phyloP scores from a whole-genome alignment of 164 flowering plant genomes.

The Kingdonia uniflora region DNA sequence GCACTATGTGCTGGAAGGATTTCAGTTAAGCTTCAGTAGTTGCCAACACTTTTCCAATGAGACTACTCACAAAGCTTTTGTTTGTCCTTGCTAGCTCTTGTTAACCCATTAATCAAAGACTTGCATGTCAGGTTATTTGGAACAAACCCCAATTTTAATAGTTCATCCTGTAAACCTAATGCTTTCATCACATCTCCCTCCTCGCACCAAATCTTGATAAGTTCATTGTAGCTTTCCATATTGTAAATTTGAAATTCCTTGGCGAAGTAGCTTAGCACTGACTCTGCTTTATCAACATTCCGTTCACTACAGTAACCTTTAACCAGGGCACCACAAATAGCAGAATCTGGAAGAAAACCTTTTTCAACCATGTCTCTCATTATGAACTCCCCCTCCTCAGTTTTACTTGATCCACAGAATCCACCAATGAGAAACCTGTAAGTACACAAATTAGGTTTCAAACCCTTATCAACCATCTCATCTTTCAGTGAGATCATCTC shows the following conservation, averaged over 20 bases:
- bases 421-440: slow-evolving; percentile 47
- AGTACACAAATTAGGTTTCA: slow-evolving; percentile 30
- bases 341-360: slow-evolving; percentile 40
- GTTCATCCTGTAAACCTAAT: slow-evolving; percentile 54
- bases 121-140: slow-evolving; percentile 61
- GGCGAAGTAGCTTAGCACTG: slow-evolving; percentile 39
- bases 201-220: slow-evolving; percentile 29
- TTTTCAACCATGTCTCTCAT: slow-evolving; percentile 55
- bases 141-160: slow-evolving; percentile 53
- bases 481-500: slow-evolving; percentile 52
- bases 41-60: neutral
- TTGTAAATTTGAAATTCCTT: slow-evolving; percentile 42
- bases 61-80: slow-evolving; percentile 4
- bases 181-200: slow-evolving; percentile 33
- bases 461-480: slow-evolving; percentile 33
- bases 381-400: slow-evolving; percentile 40
- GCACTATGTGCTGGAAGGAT: no score
- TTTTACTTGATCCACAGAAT: slow-evolving; percentile 38
- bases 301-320: slow-evolving; percentile 42
- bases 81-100: slow-evolving; percentile 18
- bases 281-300: slow-evolving; percentile 50
- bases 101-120: slow-evolving; percentile 47
- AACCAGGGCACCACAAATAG: slow-evolving; percentile 48
- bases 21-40: neutral
- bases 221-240: slow-evolving; percentile 43